Conservation (phyloP, 352 stramenopile species). For the Phytopythium helicoides region DNA sequence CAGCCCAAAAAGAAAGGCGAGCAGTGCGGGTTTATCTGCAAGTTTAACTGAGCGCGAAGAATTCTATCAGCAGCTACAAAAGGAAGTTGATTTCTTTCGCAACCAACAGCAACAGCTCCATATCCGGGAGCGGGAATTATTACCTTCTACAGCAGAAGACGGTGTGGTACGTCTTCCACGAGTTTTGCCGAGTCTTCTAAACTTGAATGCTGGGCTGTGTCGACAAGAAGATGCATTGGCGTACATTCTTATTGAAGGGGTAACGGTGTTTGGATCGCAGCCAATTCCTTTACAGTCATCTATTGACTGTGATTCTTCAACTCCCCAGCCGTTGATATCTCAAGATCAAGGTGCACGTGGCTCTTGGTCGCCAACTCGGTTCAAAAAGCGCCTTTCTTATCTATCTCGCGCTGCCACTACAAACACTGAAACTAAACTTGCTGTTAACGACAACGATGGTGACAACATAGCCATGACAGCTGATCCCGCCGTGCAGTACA, state of each 20-base stretch:
- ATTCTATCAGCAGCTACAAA: conserved; percentile 43
- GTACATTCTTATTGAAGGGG: conserved; percentile 40
- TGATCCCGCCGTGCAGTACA: not conserved
- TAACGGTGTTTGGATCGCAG: conserved; percentile 45
- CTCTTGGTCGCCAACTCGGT: conserved; percentile 41
- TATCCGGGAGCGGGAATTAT: not conserved
- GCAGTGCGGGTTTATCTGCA: conserved; percentile 23
- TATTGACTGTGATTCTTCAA: too few relatives aligned
- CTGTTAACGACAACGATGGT: not conserved
- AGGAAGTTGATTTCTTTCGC: conserved; percentile 46
- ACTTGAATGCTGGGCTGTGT: conserved; percentile 28
- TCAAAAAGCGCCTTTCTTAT: conserved; percentile 22
- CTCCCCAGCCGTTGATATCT: not conserved
- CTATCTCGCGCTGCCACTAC: not conserved
- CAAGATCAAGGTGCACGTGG: conserved; percentile 12
- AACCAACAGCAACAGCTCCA: conserved; percentile 21
- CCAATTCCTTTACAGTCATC: not conserved
- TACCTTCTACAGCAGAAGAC: not conserved
- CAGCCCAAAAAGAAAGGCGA: conserved; percentile 26
- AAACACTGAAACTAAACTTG: not conserved
- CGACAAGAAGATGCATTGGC: conserved; percentile 28
- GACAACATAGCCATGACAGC: not conserved
- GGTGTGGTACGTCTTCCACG: conserved; percentile 25
- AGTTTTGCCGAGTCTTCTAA: conserved; percentile 45
- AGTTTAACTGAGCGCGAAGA: conserved; percentile 46